Percentiles rank a stretch among this genome's conserved stretches.
phyloP scores from a whole-genome alignment of 73 alveolate species.

The Uronychia setigera region DNA sequence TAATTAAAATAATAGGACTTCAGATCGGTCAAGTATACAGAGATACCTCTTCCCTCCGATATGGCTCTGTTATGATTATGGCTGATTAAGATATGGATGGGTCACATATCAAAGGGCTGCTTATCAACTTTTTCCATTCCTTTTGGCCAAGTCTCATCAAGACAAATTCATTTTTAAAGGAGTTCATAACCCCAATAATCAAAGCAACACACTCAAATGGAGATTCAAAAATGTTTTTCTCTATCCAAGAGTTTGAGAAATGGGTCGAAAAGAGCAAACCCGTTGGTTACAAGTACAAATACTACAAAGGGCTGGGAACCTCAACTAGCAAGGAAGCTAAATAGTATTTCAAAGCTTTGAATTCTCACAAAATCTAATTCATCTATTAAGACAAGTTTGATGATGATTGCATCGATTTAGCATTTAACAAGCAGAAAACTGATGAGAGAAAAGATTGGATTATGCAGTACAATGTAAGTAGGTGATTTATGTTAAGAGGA shows the following conservation, averaged over 20 bases:
- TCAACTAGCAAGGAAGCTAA: conserved; percentile 98
- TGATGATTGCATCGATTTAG: conserved; percentile 82
- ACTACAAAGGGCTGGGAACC: conserved; percentile 99
- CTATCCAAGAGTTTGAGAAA: conserved; percentile 94
- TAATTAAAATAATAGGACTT: conserved; percentile 96
- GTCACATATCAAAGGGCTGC: conserved; percentile 99
- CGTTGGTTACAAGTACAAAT: conserved; percentile 88
- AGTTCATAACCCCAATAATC: conserved; percentile 99
- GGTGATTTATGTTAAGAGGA: neutral
- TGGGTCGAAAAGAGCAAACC: conserved; percentile 84
- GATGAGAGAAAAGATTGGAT: conserved; percentile 91
- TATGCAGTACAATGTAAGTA: neutral
- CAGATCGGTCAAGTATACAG: conserved; percentile 90
- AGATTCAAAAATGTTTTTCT: conserved; percentile 87
- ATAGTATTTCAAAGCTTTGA: conserved; percentile 89
- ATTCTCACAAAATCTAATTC: conserved; percentile 74
- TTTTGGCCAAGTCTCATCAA: conserved; percentile 98
- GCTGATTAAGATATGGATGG: conserved; percentile 99
- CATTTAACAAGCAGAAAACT: conserved; percentile 80
- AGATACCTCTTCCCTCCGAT: conserved; percentile 85
- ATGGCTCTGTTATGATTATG: conserved; percentile 99
- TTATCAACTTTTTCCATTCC: conserved; percentile 95
- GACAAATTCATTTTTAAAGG: conserved; percentile 94
- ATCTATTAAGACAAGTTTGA: conserved; percentile 65
- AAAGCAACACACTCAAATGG: conserved; percentile 90